Conservation (phyloP, 768 basidiomycete genomes). For the Pleurotus citrinopileatus region DNA sequence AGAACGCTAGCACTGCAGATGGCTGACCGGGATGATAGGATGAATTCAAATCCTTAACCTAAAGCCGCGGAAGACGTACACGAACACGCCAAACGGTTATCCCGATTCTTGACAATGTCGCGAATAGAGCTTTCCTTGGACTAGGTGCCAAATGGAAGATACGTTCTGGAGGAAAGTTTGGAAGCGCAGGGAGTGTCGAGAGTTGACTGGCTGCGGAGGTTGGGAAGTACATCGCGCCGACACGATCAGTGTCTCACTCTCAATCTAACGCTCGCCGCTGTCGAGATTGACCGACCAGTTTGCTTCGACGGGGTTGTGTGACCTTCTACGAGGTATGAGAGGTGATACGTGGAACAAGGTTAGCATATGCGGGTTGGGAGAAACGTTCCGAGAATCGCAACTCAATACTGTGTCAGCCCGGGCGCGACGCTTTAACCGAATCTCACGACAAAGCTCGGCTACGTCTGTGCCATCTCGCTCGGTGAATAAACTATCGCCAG, state of each 20-base stretch:
- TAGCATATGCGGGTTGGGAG: conserved; percentile 2
- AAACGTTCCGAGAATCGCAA: too few species aligned
- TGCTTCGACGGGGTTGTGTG: too few species aligned
- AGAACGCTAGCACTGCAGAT: conserved; percentile 64
- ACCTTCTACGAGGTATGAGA: conserved; percentile 1
- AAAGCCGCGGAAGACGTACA: conserved; percentile 39
- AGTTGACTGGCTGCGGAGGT: conserved; percentile 76
- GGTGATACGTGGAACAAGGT: conserved; percentile 8
- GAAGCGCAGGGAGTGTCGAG: conserved; percentile 65
- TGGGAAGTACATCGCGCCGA: conserved; percentile 80
- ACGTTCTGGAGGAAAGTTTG: conserved; percentile 55
- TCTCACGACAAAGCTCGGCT: too few species aligned
- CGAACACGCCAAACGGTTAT: conserved; percentile 81
- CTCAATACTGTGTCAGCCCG: too few species aligned
- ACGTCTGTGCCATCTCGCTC: too few species aligned
- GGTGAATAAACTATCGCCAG: too few species aligned
- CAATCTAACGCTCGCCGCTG: too few species aligned
- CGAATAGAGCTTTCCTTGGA: conserved; percentile 76
- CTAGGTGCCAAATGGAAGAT: conserved; percentile 60
- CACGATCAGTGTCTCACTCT: too few species aligned
- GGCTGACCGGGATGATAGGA: conserved; percentile 44
- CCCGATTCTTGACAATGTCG: conserved; percentile 66
- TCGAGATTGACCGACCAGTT: too few species aligned
- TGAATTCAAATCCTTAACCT: background rate
- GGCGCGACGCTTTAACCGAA: too few species aligned